phyloP scores from a whole-genome alignment of 2,329 filamentous ascomycete genomes.

The Elsinoe batatas region DNA sequence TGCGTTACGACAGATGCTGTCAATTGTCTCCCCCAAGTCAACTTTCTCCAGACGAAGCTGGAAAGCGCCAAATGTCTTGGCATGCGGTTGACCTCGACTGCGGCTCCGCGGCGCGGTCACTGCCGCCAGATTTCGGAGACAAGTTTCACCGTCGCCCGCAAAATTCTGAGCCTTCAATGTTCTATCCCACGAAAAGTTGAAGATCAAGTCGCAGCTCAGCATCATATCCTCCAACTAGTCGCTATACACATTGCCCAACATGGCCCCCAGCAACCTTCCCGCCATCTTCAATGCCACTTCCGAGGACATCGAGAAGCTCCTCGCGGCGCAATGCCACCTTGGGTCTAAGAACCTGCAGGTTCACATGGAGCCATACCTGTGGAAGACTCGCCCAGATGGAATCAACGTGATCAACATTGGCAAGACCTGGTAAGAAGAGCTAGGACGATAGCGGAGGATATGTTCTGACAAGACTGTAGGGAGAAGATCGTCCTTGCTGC shows the following conservation, averaged over 20 bases:
- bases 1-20: not conserved
- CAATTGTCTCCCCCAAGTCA: not conserved
- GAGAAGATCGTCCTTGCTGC: slow-evolving; percentile 99
- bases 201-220: not conserved
- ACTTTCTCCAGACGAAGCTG: slow-evolving; percentile 3
- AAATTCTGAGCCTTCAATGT: not conserved
- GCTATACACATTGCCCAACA: slow-evolving; percentile 46
- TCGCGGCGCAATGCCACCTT: slow-evolving; percentile 91
- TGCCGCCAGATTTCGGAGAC: slow-evolving; percentile 1
- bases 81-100: not conserved
- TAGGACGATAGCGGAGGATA: not conserved
- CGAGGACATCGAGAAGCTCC: slow-evolving; percentile 99
- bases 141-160: not conserved
- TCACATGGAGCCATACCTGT: slow-evolving; percentile 99
- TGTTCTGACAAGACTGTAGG: slow-evolving; percentile 43
- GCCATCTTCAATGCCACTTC: slow-evolving; percentile 92
- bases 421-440: slow-evolving; percentile 83
- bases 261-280: slow-evolving; percentile 92
- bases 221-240: slow-evolving; percentile 4
- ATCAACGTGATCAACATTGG: slow-evolving; percentile 99
- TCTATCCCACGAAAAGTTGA: slow-evolving; percentile 12
- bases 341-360: slow-evolving; percentile 99
- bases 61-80: not conserved
- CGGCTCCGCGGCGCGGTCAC: not conserved
- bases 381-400: slow-evolving; percentile 98